Base-by-base conservation (phyloP, 164 flowering plant genomes). In the Kingdonia uniflora region DNA sequence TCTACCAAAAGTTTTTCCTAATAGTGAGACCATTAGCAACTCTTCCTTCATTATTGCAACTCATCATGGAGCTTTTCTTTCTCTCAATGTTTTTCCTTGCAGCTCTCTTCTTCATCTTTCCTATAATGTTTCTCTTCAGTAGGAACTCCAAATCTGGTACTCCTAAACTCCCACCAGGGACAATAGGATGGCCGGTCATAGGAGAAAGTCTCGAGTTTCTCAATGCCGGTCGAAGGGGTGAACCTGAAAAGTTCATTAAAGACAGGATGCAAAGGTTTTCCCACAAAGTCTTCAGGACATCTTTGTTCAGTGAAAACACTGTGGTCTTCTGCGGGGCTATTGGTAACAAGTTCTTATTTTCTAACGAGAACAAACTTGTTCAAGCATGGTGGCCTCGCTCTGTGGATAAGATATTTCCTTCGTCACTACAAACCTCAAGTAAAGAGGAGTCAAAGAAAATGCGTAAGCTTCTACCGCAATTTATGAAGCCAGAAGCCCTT, bases 171-270 rank as follows among this genome's bases (percentile, higher is more conserved):
- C 73, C 73, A 8, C 64, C 66, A 0, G 74, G 74, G 19, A 52
- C 19, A 0, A 20, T 39, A 0, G 74, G 74, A 24, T 57, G 54
- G 41, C 74, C 68, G 1, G 24, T 59, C n/a, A 5, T 71, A 11
- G 74, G 74, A 14, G 68, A 70, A 46, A 63, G 35, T 42, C 48
- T 70, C 1, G 56, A 63, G 14, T 70, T 66, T 24, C 61, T 70
- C 17, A 60, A 62, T 16, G 47, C 63, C 5, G 74, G 68, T 1
- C 22, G 62, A 24, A 47, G 50, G 24, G 74, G 74, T 16, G 52
- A 14, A 13, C 74, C 74, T 0, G 66, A 71, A 12, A 71, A 61
- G 24, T 71, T 71, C 56, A 40, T 67, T 0, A 43, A 51, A 26
- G 71, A 71, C 21, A 59, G 74, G 7, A 55, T 60, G 55, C 11